phyloP scores from a whole-genome alignment of 768 basidiomycete species.

The Lentinula detonsa region DNA sequence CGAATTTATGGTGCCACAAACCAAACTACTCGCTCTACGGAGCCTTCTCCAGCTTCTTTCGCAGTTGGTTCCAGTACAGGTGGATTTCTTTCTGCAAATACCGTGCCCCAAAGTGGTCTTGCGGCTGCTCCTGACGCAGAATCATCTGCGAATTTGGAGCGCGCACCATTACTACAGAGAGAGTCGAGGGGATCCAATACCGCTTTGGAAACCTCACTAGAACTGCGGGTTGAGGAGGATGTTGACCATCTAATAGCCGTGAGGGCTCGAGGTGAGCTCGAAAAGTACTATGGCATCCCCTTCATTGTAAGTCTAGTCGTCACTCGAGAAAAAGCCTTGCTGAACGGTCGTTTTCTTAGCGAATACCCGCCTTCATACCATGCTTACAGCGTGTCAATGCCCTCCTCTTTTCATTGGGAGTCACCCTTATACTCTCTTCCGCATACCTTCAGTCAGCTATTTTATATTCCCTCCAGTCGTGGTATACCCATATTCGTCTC shows the following conservation, averaged over 20 bases:
- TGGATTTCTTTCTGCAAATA: not conserved
- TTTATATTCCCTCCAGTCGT: not conserved
- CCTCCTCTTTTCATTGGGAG: conserved; percentile 63
- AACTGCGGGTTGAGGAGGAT: conserved; percentile 53
- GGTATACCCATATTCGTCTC: not conserved
- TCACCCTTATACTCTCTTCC: conserved; percentile 55
- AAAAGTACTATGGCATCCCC: conserved; percentile 76
- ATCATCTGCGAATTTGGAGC: not conserved
- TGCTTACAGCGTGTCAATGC: conserved; percentile 74
- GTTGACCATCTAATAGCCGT: conserved; percentile 58
- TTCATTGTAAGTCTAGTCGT: conserved; percentile 53
- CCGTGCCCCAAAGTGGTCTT: not conserved
- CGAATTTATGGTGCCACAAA: not conserved
- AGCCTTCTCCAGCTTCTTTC: not conserved
- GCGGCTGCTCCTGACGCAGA: not conserved
- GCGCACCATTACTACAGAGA: not conserved
- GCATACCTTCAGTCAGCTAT: conserved; percentile 48
- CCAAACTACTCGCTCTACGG: not conserved
- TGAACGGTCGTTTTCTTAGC: conserved; percentile 28
- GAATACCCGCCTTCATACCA: conserved; percentile 73
- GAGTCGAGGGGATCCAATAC: not conserved
- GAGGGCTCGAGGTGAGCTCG: conserved; percentile 68
- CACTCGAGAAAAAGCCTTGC: not conserved
- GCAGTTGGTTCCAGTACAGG: not conserved
- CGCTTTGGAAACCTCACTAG: conserved; percentile 12